Conservation (phyloP, 1,284 basidiomycete species). For the Coniferiporia sulphurascens region DNA sequence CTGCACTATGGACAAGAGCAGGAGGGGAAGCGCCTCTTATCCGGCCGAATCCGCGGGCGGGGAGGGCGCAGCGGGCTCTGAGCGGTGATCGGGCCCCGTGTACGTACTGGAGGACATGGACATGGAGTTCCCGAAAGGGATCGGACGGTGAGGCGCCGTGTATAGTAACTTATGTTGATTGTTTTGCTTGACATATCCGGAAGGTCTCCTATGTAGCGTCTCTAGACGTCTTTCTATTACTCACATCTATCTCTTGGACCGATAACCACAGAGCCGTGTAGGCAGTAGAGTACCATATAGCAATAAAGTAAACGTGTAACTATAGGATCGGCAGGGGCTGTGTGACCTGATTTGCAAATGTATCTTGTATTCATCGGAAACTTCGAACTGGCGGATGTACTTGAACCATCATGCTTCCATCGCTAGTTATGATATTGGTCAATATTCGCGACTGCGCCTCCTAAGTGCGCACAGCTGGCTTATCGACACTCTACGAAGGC, state of each 20-base stretch:
- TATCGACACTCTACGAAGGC: no score
- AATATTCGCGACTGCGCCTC: no score
- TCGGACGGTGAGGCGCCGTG: not conserved
- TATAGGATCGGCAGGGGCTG: not conserved
- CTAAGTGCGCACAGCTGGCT: no score
- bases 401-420: no score
- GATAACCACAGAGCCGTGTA: not conserved
- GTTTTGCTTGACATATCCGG: not conserved
- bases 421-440: no score
- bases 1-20: constrained; percentile 19
- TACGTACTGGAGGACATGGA: not conserved
- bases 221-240: not conserved
- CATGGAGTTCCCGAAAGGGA: not conserved
- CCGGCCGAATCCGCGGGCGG: not conserved
- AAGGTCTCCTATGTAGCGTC: not conserved
- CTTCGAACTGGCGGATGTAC: constrained; percentile 1
- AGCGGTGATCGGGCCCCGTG: constrained; percentile 5
- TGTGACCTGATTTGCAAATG: not conserved
- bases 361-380: not conserved
- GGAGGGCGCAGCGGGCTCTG: constrained; percentile 1
- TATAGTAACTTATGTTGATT: not conserved
- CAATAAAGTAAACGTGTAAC: not conserved
- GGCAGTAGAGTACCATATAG: not conserved
- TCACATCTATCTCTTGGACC: not conserved
- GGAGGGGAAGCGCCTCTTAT: constrained; percentile 15